phyloP scores from a whole-genome alignment of 2,329 filamentous ascomycete genomes.

The Coniochaeta pulveracea region DNA sequence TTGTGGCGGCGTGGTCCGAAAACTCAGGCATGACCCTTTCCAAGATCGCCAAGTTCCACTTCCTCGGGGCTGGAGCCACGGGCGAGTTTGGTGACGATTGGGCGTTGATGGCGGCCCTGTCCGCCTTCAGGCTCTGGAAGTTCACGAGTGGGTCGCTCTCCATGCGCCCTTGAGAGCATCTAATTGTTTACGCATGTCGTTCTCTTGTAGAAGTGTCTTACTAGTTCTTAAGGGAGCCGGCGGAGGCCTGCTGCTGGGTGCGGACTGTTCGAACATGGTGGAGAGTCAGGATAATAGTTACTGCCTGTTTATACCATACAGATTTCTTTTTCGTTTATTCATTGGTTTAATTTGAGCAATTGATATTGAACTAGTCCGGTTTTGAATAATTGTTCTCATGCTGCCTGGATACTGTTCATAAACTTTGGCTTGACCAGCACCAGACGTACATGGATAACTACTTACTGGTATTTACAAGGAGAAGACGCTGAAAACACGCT shows the following conservation, averaged over 20 bases:
- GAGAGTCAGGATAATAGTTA: background rate
- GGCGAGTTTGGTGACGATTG: constrained; percentile 1
- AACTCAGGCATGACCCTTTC: constrained; percentile 1
- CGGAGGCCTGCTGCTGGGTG: background rate
- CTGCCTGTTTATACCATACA: background rate
- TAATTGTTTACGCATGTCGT: background rate
- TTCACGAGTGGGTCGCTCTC: constrained; percentile 1
- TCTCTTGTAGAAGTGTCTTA: background rate
- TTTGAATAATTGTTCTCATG: background rate
- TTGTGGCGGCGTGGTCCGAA: constrained; percentile 1
- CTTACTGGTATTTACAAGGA: too few relatives aligned
- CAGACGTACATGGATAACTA: too few relatives aligned
- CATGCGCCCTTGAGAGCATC: background rate
- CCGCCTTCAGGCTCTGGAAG: constrained; percentile 1
- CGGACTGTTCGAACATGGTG: background rate
- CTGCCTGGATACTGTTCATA: background rate
- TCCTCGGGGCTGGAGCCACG: constrained; percentile 1
- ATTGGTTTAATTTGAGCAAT: background rate
- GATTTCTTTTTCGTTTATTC: background rate
- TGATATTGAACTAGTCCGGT: background rate
- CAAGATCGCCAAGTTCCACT: constrained; percentile 2
- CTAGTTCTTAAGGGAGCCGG: background rate
- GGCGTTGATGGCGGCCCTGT: constrained; percentile 1
- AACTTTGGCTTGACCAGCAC: too few relatives aligned
- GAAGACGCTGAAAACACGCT: too few relatives aligned